Evolutionary conservation across 192 early-diverging fungal genomes (phyloP), one percentile per base, ranked within the genome.

Genomic region (Coemansia biformis): DNA sequence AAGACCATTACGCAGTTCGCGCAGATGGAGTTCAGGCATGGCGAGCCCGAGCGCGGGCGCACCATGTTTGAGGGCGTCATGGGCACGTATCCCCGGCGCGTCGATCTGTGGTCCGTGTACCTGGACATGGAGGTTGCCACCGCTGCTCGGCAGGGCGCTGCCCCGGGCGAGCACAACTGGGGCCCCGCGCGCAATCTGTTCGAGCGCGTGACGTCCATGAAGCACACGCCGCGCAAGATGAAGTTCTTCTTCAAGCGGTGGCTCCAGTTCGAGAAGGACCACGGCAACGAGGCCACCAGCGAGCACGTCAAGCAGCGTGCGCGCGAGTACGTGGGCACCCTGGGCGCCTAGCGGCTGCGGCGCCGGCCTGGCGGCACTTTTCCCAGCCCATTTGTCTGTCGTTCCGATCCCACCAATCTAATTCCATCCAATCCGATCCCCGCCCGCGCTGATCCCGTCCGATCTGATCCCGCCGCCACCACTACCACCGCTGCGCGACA

Each of bases 181-280:
- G 48, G 42, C 32, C 70, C 78, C 12, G 43, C 60, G 32, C 73
- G 79, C 48, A 71, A 83, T 0, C 60, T 99, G 50, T 99, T 99
- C 79, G 86, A 91, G 61, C 86, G 93, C 21, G 83, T 90, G 18
- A 85, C 88, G n/a, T 77, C 78, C 9, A 74, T 93, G 77, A 94
- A 92, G 64, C 78, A 87, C 54, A 93, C 93, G 17, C 87, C 90
- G 19, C 96, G 94, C 79, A 93, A 96, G 81, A 93, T 96, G 90
- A 98, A 96, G 72, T 98, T 92, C 78, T 84, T 99, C 58, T 98
- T 99, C 76, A 99, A 97, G 76, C 91, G 92, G 75, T 99, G 89
- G 82, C 79, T 99, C 41, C 82, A 84, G 17, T 99, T 89, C 65
- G 96, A 99, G 60, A 95, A 94, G 79, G 78, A 80, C 24, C 72